These are phyloP conservation scores for Cordyceps farinosa DNA, from an alignment of 2,329 filamentous ascomycete genomes.

Conservation along the genomic window DNA sequence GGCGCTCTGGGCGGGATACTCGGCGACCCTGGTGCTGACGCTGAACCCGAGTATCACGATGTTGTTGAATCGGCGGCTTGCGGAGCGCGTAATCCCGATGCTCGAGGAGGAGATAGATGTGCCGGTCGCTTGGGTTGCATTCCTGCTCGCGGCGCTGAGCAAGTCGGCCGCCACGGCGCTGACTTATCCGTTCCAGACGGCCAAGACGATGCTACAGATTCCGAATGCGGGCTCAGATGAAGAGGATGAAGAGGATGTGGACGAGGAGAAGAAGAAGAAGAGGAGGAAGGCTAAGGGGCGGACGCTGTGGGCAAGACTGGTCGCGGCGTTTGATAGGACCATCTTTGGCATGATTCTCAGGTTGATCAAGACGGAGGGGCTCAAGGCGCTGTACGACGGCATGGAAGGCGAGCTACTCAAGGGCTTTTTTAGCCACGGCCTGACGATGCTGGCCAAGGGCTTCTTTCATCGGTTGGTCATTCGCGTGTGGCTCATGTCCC, in stretches of 20 bases:
- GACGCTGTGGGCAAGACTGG: conserved; percentile 19
- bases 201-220: conserved; percentile 75
- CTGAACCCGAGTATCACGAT: conserved; percentile 86
- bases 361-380: conserved; percentile 61
- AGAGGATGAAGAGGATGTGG: background rate
- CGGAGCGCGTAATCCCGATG: conserved; percentile 52
- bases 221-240: conserved; percentile 27
- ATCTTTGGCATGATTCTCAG: conserved; percentile 62
- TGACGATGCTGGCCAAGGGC: conserved; percentile 85
- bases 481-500: conserved; percentile 61
- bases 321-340: conserved; percentile 38
- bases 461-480: conserved; percentile 69
- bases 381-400: conserved; percentile 69
- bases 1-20: conserved; percentile 88
- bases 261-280: conserved; percentile 8
- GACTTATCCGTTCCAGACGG: conserved; percentile 82
- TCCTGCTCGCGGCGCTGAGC: conserved; percentile 65
- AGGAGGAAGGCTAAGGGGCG: conserved; percentile 10
- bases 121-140: conserved; percentile 37
- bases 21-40: conserved; percentile 73
- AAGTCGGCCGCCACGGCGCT: conserved; percentile 73
- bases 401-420: conserved; percentile 73
- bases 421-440: conserved; percentile 79
- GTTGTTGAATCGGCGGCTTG: conserved; percentile 71
- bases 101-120: conserved; percentile 40